Percentiles rank a stretch among this genome's conserved stretches.
These are phyloP conservation scores for Wilcoxina mikolae DNA, from an alignment of 495 filamentous ascomycete genomes.

Conservation along the genomic window DNA sequence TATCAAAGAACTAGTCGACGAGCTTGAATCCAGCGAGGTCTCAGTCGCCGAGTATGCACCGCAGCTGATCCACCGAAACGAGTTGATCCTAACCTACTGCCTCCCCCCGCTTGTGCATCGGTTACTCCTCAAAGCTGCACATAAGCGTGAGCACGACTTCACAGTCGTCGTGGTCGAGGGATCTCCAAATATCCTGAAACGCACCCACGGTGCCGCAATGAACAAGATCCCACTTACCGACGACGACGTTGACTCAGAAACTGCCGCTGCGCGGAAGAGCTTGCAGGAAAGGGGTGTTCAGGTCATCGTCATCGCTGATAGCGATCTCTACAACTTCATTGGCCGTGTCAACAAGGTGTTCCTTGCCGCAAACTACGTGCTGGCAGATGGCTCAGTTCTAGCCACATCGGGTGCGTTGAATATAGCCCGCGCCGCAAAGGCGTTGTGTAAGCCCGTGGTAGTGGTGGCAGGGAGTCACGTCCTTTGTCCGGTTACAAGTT, in stretches of 20 bases:
- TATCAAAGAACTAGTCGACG: constrained; percentile 26
- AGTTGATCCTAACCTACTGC: constrained; percentile 24
- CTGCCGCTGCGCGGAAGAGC: constrained; percentile 12
- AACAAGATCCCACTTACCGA: constrained; percentile 14
- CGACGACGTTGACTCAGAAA: constrained; percentile 14
- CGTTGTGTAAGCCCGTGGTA: constrained; percentile 17
- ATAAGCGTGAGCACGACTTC: constrained; percentile 25
- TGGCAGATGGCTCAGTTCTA: constrained; percentile 21
- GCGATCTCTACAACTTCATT: constrained; percentile 24
- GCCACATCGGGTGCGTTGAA: constrained; percentile 21
- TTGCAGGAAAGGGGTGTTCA: constrained; percentile 26
- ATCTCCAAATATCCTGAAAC: constrained; percentile 21
- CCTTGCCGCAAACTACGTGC: constrained; percentile 21
- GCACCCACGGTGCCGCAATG: constrained; percentile 22
- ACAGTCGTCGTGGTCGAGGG: constrained; percentile 24
- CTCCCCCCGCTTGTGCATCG: constrained; percentile 21
- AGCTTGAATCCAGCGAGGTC: constrained; percentile 22
- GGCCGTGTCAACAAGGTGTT: constrained; percentile 25
- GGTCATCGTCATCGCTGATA: constrained; percentile 23
- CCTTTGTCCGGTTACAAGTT: constrained; percentile 23
- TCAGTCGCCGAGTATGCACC: constrained; percentile 22
- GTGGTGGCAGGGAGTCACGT: constrained; percentile 22
- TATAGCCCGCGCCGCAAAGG: constrained; percentile 20
- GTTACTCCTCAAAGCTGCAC: constrained; percentile 23
- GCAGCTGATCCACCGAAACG: constrained; percentile 22